Evolutionary conservation across 208 protist genomes (phyloP).

Genomic region (Trypanosoma cruzi): DNA sequence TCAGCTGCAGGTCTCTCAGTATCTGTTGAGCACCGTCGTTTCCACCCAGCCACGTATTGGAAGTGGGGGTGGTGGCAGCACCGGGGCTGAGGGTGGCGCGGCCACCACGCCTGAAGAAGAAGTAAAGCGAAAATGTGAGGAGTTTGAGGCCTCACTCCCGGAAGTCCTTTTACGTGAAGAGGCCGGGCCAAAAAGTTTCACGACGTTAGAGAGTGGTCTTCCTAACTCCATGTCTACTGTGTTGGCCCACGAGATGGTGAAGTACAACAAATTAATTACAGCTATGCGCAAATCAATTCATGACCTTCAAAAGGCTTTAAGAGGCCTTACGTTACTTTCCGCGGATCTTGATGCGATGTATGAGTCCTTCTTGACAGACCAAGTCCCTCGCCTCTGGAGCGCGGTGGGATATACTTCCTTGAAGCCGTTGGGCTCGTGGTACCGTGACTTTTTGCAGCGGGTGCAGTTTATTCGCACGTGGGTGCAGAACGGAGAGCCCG

Average conservation of each 20-base stretch:
- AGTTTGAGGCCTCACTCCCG: constrained; percentile 87
- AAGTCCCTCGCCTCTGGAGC: constrained; percentile 95
- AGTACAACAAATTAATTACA: constrained; percentile 96
- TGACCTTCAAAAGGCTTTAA: constrained; percentile 95
- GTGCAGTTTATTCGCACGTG: constrained; percentile 95
- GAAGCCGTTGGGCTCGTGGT: constrained; percentile 97
- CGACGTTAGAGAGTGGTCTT: constrained; percentile 88
- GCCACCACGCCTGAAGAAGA: constrained; percentile 87
- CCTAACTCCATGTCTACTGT: constrained; percentile 97
- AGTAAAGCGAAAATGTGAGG: constrained; percentile 90
- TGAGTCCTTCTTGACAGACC: constrained; percentile 93
- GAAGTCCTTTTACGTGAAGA: constrained; percentile 66
- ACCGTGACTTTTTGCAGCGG: constrained; percentile 94
- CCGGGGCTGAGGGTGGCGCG: constrained; percentile 19
- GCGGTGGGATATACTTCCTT: constrained; percentile 95
- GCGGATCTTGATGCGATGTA: constrained; percentile 96
- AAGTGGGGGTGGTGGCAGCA: constrained; percentile 28
- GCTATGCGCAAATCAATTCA: constrained; percentile 85
- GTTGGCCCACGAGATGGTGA: constrained; percentile 95
- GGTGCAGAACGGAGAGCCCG: constrained; percentile 93
- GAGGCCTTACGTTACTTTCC: constrained; percentile 97
- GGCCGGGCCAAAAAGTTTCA: constrained; percentile 90
- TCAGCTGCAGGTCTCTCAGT: constrained; percentile 93
- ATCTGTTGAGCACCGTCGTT: constrained; percentile 92
- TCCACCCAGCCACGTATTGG: constrained; percentile 90